phyloP scores from a whole-genome alignment of 1,284 basidiomycete species.

The Rhodotorula mucilaginosa region DNA sequence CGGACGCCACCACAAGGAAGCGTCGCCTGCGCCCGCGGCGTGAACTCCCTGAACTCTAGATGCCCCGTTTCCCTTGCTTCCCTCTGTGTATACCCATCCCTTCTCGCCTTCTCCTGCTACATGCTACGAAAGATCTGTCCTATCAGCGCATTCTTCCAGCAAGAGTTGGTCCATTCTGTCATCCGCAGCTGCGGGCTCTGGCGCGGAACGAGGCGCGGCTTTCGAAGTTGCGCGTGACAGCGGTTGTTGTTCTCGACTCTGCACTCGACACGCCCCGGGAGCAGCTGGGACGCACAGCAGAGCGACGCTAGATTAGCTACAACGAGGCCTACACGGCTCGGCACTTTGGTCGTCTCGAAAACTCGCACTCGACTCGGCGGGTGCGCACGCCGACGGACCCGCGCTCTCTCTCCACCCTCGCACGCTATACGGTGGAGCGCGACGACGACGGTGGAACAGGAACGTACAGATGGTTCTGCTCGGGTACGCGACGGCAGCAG shows the following conservation, averaged over 20 bases:
- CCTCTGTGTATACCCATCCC: not conserved
- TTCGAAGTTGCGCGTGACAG: not conserved
- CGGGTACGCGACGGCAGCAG: constrained; percentile 15
- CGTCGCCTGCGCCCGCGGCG: not conserved
- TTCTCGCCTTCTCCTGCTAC: not conserved
- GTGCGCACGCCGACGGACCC: not conserved
- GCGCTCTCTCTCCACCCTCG: no score
- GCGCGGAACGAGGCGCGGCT: not conserved
- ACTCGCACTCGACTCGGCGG: not conserved
- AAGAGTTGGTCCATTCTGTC: not conserved
- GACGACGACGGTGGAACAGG: no score
- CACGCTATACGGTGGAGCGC: no score
- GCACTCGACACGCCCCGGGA: no score
- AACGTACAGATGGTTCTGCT: constrained; percentile 17
- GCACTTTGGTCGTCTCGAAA: not conserved
- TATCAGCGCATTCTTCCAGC: not conserved
- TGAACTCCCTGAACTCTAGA: not conserved
- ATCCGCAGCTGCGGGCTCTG: not conserved
- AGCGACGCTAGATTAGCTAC: no score
- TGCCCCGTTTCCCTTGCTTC: not conserved
- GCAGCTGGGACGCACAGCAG: no score
- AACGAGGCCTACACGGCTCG: no score
- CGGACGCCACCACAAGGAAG: constrained; percentile 10
- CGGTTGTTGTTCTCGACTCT: not conserved
- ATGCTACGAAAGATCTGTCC: not conserved